Conservation (phyloP, 495 filamentous ascomycete genomes). For the Annulohypoxylon bovei region DNA sequence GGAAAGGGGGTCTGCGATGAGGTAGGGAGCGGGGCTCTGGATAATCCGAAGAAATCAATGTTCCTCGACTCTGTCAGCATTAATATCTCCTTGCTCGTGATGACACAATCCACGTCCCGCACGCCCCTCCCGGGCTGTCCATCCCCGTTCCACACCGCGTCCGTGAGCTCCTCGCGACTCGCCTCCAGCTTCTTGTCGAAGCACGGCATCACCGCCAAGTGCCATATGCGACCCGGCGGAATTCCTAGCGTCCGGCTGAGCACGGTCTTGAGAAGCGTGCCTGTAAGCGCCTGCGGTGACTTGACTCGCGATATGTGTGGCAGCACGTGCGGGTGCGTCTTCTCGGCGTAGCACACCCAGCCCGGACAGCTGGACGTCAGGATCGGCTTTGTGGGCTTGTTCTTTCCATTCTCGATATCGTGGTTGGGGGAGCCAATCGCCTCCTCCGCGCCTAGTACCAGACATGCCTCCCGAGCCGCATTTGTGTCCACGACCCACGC, state of each 20-base stretch:
- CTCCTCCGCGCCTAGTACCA: conserved; percentile 85
- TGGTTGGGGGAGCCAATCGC: conserved; percentile 51
- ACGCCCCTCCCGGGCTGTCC: conserved; percentile 63
- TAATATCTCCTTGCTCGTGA: conserved; percentile 91
- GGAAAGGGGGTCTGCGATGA: conserved; percentile 65
- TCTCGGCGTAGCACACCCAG: conserved; percentile 99
- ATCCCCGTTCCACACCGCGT: conserved; percentile 71
- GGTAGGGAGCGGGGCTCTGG: conserved; percentile 61
- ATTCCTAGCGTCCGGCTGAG: conserved; percentile 76
- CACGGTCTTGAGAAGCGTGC: conserved; percentile 87
- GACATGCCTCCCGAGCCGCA: conserved; percentile 75
- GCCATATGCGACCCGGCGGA: conserved; percentile 85
- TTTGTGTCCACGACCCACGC: conserved; percentile 91
- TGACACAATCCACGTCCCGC: conserved; percentile 95
- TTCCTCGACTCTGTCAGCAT: conserved; percentile 83
- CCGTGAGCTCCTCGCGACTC: conserved; percentile 89
- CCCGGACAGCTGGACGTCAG: conserved; percentile 93
- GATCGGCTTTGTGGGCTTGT: conserved; percentile 68
- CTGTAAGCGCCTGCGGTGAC: conserved; percentile 90
- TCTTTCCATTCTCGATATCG: not conserved
- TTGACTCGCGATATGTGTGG: conserved; percentile 92
- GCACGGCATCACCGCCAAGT: conserved; percentile 95
- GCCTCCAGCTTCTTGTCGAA: conserved; percentile 99
- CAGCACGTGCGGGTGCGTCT: conserved; percentile 91
- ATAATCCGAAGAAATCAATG: conserved; percentile 75